Conservation (phyloP, 371 early-diverging fungal species). For the Mucor irregularis region DNA sequence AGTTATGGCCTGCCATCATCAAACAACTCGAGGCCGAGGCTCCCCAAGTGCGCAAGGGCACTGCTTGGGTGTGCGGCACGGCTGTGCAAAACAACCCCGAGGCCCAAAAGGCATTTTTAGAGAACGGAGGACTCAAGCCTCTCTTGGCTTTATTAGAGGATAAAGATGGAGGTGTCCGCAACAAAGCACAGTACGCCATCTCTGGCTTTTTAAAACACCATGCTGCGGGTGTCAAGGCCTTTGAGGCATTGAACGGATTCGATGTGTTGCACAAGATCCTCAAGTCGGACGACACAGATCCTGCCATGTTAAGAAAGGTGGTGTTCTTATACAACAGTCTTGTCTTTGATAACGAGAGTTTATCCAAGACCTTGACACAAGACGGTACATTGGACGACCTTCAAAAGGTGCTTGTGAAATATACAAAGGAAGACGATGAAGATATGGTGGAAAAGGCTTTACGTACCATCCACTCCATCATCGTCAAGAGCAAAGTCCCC, state of each 20-base stretch:
- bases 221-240: conserved; percentile 59
- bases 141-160: conserved; percentile 62
- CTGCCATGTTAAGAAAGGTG: conserved; percentile 54
- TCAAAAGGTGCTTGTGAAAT: conserved; percentile 35
- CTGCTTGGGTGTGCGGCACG: conserved; percentile 92
- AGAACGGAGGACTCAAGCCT: conserved; percentile 57
- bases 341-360: conserved; percentile 44
- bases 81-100: conserved; percentile 91
- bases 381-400: conserved; percentile 45
- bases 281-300: conserved; percentile 37
- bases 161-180: conserved; percentile 56
- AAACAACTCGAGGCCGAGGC: conserved; percentile 55
- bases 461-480: conserved; percentile 41
- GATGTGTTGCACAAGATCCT: conserved; percentile 46
- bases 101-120: conserved; percentile 80
- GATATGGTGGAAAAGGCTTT: conserved; percentile 71
- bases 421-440: conserved; percentile 55
- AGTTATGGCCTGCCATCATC: conserved; percentile 84
- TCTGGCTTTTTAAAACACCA: conserved; percentile 77
- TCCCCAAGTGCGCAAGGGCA: conserved; percentile 66
- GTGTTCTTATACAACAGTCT: conserved; percentile 67
- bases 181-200: conserved; percentile 79
- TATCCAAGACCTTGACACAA: conserved; percentile 27
- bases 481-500: conserved; percentile 22
- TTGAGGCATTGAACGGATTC: conserved; percentile 59